Conservation (phyloP, 139 green algal species). For the Prasinococcaceae sp. region DNA sequence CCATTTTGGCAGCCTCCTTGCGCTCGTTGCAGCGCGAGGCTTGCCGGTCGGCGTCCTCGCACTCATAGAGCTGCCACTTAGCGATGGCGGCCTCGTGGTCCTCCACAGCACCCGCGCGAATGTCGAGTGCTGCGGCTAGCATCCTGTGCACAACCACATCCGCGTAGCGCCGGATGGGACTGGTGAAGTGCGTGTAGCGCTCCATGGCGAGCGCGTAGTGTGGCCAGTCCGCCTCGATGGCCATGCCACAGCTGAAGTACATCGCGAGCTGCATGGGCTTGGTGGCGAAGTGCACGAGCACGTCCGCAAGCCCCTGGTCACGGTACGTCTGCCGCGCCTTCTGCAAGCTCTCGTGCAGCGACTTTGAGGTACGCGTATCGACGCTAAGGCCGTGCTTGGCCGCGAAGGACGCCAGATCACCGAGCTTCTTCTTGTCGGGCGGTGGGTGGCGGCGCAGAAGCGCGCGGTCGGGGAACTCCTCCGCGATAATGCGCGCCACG, state of each 20-base stretch:
- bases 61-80: neutral
- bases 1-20: conserved; percentile 32
- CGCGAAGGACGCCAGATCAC: conserved; percentile 13
- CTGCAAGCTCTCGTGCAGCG: conserved; percentile 14
- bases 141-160: conserved; percentile 38
- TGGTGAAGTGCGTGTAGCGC: conserved; percentile 44
- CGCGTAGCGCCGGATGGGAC: conserved; percentile 36
- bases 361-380: conserved; percentile 1
- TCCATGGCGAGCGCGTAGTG: conserved; percentile 31
- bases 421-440: conserved; percentile 27
- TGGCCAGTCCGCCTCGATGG: conserved; percentile 15
- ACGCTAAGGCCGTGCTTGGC: conserved; percentile 17
- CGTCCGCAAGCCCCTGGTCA: conserved; percentile 23
- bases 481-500: conserved; percentile 55
- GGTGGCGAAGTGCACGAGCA: conserved; percentile 58
- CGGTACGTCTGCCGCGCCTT: neutral
- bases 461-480: conserved; percentile 39
- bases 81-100: neutral
- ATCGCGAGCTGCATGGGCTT: conserved; percentile 71
- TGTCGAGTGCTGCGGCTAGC: conserved; percentile 23
- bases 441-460: conserved; percentile 28
- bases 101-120: neutral
- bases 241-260: conserved; percentile 34
- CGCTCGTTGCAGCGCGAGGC: conserved; percentile 55
- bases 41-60: conserved; percentile 4